Conservation (phyloP, 2,329 filamentous ascomycete species). For the Aspergillus ustus region DNA sequence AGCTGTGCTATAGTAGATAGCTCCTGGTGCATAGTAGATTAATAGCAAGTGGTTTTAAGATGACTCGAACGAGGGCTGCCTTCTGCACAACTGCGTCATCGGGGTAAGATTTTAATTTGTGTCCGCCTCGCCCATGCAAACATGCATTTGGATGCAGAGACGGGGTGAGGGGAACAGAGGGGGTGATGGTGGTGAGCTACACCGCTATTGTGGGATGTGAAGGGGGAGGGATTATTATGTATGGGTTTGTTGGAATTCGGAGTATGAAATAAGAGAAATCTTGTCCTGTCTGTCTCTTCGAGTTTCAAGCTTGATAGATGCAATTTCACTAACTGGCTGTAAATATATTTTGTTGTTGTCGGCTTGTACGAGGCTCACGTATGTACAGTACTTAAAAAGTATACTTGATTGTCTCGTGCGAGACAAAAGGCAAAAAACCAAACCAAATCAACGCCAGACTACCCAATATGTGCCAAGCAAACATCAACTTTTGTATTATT, state of each 20-base stretch:
- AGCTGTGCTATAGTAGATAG: not conserved
- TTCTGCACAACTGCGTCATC: not conserved
- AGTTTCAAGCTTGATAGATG: not conserved
- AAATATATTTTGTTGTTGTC: not conserved
- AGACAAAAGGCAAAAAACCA: too few relatives aligned
- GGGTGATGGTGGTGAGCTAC: not conserved
- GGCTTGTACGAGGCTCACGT: not conserved
- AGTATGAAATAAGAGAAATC: not conserved
- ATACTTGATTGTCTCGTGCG: too few relatives aligned
- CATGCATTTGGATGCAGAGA: not conserved
- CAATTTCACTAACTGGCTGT: not conserved
- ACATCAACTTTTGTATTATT: conserved; percentile 11
- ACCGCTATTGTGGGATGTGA: conserved; percentile 1
- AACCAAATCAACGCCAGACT: not conserved
- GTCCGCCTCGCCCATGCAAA: not conserved
- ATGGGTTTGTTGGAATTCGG: not conserved
- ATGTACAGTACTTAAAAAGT: not conserved
- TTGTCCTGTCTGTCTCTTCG: too few relatives aligned
- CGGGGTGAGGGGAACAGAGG: not conserved
- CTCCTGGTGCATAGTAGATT: not conserved
- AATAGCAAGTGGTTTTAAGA: not conserved
- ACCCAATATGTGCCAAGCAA: not conserved
- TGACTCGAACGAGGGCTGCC: not conserved
- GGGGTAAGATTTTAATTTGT: not conserved
- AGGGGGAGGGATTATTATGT: too few relatives aligned